These are phyloP conservation scores for Mycoemilia scoparia DNA, from an alignment of 192 early-diverging fungal genomes.

Conservation along the genomic window DNA sequence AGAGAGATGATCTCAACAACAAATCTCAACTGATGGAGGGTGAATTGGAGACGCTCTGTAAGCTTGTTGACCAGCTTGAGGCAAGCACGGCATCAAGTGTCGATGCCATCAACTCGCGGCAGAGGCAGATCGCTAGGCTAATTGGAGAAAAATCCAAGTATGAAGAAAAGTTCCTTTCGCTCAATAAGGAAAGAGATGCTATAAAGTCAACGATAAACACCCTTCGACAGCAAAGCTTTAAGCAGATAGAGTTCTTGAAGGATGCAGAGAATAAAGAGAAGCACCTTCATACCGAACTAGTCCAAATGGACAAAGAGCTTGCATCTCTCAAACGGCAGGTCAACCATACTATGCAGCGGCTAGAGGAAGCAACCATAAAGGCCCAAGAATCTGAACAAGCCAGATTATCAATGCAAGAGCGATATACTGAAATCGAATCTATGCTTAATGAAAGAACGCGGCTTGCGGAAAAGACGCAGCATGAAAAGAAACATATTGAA, in stretches of 20 bases:
- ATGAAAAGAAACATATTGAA: constrained; percentile 32
- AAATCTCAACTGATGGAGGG: constrained; percentile 31
- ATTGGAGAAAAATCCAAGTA: constrained; percentile 72
- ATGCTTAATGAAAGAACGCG: constrained; percentile 47
- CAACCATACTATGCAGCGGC: constrained; percentile 32
- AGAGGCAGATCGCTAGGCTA: constrained; percentile 58
- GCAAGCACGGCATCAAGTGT: constrained; percentile 68
- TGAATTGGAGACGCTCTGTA: constrained; percentile 35
- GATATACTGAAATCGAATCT: constrained; percentile 24
- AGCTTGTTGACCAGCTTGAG: constrained; percentile 59
- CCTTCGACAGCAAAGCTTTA: constrained; percentile 54
- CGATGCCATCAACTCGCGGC: constrained; percentile 52
- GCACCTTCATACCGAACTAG: constrained; percentile 42
- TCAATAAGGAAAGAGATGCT: constrained; percentile 52
- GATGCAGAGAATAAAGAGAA: constrained; percentile 67
- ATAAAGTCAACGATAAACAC: constrained; percentile 43
- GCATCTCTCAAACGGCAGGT: constrained; percentile 32
- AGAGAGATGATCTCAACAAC: constrained; percentile 34
- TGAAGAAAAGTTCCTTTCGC: constrained; percentile 59
- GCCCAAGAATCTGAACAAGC: constrained; percentile 37
- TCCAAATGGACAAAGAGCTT: constrained; percentile 41
- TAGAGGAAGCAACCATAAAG: constrained; percentile 42
- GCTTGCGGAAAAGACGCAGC: constrained; percentile 34
- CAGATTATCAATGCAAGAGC: constrained; percentile 8
- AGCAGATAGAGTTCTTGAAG: constrained; percentile 70